phyloP scores from a whole-genome alignment of 257 asterid genomes.

The Solanum corneliomulleri region DNA sequence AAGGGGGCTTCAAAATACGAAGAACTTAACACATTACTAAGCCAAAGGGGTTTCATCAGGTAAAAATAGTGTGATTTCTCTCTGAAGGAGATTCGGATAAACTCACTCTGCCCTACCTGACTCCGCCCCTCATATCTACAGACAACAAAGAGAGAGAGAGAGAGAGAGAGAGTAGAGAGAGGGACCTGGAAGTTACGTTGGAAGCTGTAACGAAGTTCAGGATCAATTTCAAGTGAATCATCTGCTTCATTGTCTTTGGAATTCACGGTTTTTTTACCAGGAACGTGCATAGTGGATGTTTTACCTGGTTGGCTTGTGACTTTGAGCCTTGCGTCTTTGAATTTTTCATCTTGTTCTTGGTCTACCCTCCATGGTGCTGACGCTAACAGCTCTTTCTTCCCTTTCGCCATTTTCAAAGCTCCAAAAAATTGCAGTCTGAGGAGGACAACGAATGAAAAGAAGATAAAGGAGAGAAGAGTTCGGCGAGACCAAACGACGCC shows the following conservation, averaged over 20 bases:
- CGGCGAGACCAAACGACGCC: background rate
- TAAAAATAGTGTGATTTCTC: background rate
- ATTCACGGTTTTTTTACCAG: constrained; percentile 42
- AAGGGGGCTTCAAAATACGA: background rate
- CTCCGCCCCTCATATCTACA: background rate
- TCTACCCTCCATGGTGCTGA: constrained; percentile 96
- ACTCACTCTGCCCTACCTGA: background rate
- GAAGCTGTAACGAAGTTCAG: constrained; percentile 88
- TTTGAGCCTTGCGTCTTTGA: constrained; percentile 70
- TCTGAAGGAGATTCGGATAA: background rate
- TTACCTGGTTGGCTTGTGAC: constrained; percentile 76
- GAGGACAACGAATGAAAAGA: background rate
- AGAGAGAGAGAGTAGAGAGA: background rate
- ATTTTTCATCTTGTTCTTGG: constrained; percentile 34
- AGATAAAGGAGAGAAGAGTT: background rate
- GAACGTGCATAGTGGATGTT: constrained; percentile 78
- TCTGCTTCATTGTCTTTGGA: constrained; percentile 26
- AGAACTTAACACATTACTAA: background rate
- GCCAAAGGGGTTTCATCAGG: background rate
- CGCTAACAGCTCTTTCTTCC: constrained; percentile 78
- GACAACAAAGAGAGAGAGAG: background rate
- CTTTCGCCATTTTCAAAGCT: constrained; percentile 34
- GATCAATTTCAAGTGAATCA: constrained; percentile 66
- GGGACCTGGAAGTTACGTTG: constrained; percentile 88
- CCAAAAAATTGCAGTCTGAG: background rate